Evolutionary conservation across 257 asterid genomes (phyloP).

Genomic region (Primulina tabacum): DNA sequence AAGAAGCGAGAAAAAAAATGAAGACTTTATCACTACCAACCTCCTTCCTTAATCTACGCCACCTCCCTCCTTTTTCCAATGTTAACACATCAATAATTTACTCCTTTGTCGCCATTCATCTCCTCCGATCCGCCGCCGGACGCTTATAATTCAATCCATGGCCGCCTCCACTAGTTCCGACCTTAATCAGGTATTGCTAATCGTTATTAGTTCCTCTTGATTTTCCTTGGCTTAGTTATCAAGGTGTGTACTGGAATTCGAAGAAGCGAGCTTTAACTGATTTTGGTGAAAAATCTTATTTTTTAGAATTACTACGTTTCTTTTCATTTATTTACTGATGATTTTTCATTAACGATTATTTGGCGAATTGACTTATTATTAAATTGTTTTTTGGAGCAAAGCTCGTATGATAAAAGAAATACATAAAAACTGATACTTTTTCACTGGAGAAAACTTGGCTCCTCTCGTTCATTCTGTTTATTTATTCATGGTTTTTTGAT

Average conservation of each 20-base stretch:
- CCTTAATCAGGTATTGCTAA: not conserved
- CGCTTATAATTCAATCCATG: slow-evolving; percentile 23
- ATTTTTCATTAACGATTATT: too few relatives aligned
- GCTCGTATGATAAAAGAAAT: not conserved
- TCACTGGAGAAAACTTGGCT: not conserved
- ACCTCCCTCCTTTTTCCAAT: slow-evolving; percentile 13
- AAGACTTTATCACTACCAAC: slow-evolving; percentile 21
- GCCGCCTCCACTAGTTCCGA: slow-evolving; percentile 30
- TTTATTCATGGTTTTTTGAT: not conserved
- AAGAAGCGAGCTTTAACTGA: too few relatives aligned
- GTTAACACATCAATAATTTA: slow-evolving; percentile 4
- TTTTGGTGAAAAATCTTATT: too few relatives aligned
- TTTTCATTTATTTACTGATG: too few relatives aligned
- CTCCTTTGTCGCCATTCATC: not conserved
- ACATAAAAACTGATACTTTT: not conserved
- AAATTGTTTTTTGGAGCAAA: not conserved
- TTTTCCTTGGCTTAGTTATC: not conserved
- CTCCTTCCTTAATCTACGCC: slow-evolving; percentile 16
- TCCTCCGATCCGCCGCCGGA: not conserved
- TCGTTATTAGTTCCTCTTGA: not conserved
- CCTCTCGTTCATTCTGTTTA: not conserved
- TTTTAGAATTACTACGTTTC: too few relatives aligned
- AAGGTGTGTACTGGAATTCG: not conserved
- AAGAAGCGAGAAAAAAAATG: slow-evolving; percentile 14
- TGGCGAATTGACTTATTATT: too few relatives aligned